Conservation (phyloP, 768 basidiomycete species). For the Cytidiella melzeri region DNA sequence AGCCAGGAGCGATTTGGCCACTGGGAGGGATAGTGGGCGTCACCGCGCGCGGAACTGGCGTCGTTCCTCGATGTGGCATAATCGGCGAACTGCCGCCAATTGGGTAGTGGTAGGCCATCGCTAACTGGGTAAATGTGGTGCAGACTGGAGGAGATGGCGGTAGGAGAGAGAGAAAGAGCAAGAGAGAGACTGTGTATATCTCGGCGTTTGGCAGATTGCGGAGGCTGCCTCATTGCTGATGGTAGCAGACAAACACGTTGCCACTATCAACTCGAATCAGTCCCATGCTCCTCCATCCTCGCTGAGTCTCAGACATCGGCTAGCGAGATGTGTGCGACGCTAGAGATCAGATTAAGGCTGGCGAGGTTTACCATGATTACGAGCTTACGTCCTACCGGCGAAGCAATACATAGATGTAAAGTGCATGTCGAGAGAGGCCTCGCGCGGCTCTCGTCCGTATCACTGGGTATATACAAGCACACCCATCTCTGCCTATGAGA, state of each 20-base stretch:
- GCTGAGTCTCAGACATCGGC: not conserved
- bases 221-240: not conserved
- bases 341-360: not conserved
- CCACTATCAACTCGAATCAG: conserved; percentile 7
- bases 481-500: conserved; percentile 37
- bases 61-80: conserved; percentile 7
- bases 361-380: too few species aligned
- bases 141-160: not conserved
- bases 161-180: conserved; percentile 1
- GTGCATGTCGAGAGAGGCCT: not conserved
- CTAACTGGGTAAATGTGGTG: not conserved
- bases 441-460: not conserved
- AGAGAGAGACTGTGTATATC: conserved; percentile 1
- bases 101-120: conserved; percentile 12
- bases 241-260: conserved; percentile 2
- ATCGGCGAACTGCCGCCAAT: conserved; percentile 16
- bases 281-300: conserved; percentile 1
- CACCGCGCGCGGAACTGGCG: conserved; percentile 8
- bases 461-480: conserved; percentile 10
- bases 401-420: not conserved
- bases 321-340: not conserved
- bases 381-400: too few species aligned
- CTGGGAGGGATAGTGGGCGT: conserved; percentile 16
- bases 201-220: not conserved
- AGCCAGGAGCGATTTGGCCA: conserved; percentile 56